These are phyloP conservation scores for Phytophthora cryptogea DNA, from an alignment of 352 stramenopile genomes.

Conservation along the genomic window DNA sequence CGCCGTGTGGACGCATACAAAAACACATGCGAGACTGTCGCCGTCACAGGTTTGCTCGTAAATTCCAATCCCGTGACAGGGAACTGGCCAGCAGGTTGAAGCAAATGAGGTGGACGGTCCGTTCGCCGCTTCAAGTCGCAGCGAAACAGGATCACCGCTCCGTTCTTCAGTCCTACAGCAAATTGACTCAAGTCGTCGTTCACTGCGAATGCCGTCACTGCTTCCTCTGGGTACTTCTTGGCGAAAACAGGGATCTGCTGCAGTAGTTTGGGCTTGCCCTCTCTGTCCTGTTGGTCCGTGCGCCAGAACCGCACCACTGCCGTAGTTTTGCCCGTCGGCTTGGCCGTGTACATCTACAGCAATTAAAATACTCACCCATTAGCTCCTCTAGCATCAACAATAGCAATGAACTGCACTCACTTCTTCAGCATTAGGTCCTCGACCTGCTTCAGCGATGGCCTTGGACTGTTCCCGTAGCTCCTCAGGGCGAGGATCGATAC, in stretches of 20 bases:
- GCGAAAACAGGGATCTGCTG: conserved; percentile 87
- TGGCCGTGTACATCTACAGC: conserved; percentile 63
- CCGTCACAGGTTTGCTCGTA: conserved; percentile 75
- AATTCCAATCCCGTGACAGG: conserved; percentile 81
- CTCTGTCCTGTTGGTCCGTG: conserved; percentile 88
- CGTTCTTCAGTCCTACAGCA: conserved; percentile 81
- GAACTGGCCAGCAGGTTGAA: conserved; percentile 81
- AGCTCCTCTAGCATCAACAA: conserved; percentile 1
- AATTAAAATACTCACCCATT: conserved; percentile 10
- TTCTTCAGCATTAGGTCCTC: conserved; percentile 59
- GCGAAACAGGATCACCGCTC: conserved; percentile 82
- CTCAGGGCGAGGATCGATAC: conserved; percentile 81
- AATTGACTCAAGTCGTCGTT: conserved; percentile 86
- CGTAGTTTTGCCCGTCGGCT: conserved; percentile 67
- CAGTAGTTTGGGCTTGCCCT: conserved; percentile 85
- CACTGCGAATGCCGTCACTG: conserved; percentile 85
- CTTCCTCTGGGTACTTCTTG: conserved; percentile 89
- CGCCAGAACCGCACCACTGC: conserved; percentile 86
- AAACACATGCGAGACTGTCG: conserved; percentile 67
- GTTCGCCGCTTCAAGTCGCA: conserved; percentile 80
- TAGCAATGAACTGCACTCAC: conserved; percentile 29
- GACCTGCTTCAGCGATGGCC: conserved; percentile 74
- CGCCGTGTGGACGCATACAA: conserved; percentile 81
- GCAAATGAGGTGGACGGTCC: conserved; percentile 66
- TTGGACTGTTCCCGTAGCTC: conserved; percentile 81